These are phyloP conservation scores for Limtongia smithiae DNA, from an alignment of 805 yeast species.

Conservation along the genomic window DNA sequence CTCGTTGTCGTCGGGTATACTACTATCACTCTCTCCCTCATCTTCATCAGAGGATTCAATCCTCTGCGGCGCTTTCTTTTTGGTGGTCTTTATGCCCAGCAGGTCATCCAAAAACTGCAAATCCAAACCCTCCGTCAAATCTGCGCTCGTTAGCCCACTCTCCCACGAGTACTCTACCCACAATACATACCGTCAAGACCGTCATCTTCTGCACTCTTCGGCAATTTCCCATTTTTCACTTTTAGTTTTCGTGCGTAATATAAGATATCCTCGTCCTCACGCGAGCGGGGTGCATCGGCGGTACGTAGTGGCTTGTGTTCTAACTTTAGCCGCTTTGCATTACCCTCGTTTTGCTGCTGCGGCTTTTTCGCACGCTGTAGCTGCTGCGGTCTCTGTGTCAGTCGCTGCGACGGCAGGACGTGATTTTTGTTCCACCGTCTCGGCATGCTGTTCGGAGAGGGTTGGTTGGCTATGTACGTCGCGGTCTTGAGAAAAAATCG, in stretches of 20 bases:
- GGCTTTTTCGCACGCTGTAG: neutral
- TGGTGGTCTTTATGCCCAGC: conserved; percentile 11
- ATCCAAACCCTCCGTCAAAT: conserved; percentile 74
- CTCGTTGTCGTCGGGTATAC: conserved; percentile 14
- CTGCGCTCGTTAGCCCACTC: conserved; percentile 35
- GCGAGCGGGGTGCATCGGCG: conserved; percentile 44
- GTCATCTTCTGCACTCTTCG: conserved; percentile 60
- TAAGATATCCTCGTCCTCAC: conserved; percentile 74
- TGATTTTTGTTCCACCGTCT: conserved; percentile 7
- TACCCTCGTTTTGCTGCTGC: neutral
- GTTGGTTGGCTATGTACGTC: too few species aligned
- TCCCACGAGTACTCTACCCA: neutral
- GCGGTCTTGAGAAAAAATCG: conserved; percentile 3
- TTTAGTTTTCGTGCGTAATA: conserved; percentile 83
- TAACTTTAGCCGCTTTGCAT: conserved; percentile 7
- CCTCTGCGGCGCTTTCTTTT: conserved; percentile 16
- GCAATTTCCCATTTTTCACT: conserved; percentile 43
- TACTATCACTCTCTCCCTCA: conserved; percentile 19
- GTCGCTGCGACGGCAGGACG: conserved; percentile 22
- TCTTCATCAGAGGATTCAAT: too few species aligned
- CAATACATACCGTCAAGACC: conserved; percentile 50
- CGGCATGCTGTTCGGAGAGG: conserved; percentile 15
- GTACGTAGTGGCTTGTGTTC: conserved; percentile 25
- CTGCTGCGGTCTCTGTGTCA: neutral
- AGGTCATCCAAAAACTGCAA: conserved; percentile 41